Conservation (phyloP, 805 yeast genomes). For the Wickerhamiella dianesei region DNA sequence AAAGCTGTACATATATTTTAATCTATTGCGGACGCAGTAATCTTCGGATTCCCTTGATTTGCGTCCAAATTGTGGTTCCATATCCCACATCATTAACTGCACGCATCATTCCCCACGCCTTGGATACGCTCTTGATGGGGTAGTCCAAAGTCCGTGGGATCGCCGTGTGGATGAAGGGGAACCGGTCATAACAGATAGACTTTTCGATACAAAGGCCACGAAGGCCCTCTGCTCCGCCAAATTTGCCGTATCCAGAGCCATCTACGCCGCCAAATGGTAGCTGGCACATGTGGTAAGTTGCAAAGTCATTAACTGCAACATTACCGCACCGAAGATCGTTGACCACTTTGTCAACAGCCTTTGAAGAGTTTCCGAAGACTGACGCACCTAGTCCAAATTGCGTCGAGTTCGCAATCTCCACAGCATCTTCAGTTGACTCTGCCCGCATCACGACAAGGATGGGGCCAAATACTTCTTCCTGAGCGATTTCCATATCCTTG, state of each 20-base stretch:
- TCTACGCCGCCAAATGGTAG: conserved; percentile 92
- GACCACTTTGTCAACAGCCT: conserved; percentile 49
- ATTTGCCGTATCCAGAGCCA: conserved; percentile 93
- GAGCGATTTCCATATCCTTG: conserved; percentile 59
- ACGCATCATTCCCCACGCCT: conserved; percentile 80
- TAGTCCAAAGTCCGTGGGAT: conserved; percentile 87
- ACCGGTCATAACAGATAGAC: conserved; percentile 72
- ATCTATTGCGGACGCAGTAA: background rate
- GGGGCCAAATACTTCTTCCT: conserved; percentile 95
- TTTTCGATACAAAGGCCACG: conserved; percentile 80
- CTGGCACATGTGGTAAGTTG: conserved; percentile 89
- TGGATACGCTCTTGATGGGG: conserved; percentile 67
- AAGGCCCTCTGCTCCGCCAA: conserved; percentile 95
- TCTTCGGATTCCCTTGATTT: conserved; percentile 39
- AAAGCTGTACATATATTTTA: background rate
- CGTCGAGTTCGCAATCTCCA: conserved; percentile 67
- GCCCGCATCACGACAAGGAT: conserved; percentile 71
- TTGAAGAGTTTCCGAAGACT: conserved; percentile 58
- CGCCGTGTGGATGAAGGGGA: conserved; percentile 57
- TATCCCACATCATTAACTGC: conserved; percentile 78
- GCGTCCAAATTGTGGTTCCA: conserved; percentile 50
- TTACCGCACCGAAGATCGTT: conserved; percentile 64
- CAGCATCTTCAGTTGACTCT: conserved; percentile 46
- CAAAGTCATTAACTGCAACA: conserved; percentile 95
- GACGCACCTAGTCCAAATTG: conserved; percentile 88